Evolutionary conservation across 2,329 filamentous ascomycete species (phyloP), one percentile per base, ranked within the genome.

Genomic region (Pseudogymnoascus verrucosus): DNA sequence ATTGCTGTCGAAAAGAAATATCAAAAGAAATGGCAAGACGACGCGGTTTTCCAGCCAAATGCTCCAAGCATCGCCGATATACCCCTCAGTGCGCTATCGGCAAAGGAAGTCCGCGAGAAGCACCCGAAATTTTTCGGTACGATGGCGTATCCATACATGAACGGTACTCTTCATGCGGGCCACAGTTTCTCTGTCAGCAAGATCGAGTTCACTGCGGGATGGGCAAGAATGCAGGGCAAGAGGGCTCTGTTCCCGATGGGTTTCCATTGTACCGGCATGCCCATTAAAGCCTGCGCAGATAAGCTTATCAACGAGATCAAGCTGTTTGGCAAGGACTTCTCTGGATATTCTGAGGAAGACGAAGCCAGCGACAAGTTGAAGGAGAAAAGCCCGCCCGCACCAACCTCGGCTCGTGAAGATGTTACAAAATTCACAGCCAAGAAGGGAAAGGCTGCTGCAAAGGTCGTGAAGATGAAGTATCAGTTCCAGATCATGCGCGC

Each of bases 201-300:
- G 78, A 87, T 96, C 70, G 95, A 99, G 78, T 99, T 98, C 76
- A 88, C 87, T 64, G 85, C 89, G 23, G 91, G 93, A 47, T 93
- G 91, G 73, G 88, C 89, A 57, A 84, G 93, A 63, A 96, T 98
- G 91, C 86, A 92, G 75, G 95, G 95, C 72, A 93, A 93, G 80
- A 84, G 89, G 62, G 83, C 88, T 64, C 81, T 98, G 62, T 97
- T 95, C 75, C 95, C 95, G 64, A 88, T 95, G 73, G 95, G 93
- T 34, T 99, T 92, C 80, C 95, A 99, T 81, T 91, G 89, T 78
- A 98, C 93, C 0, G 95, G 95, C 71, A 96, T 99, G 89, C 92
- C 93, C 54, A 99, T 99, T 81, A 97, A 97, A 78, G 93, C 95
- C 5, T 96, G 91, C 72, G 92, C 95, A 63, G 93, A 99, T 80